Base-by-base conservation (phyloP, 352 stramenopile genomes). In the Discostella stelligera region DNA sequence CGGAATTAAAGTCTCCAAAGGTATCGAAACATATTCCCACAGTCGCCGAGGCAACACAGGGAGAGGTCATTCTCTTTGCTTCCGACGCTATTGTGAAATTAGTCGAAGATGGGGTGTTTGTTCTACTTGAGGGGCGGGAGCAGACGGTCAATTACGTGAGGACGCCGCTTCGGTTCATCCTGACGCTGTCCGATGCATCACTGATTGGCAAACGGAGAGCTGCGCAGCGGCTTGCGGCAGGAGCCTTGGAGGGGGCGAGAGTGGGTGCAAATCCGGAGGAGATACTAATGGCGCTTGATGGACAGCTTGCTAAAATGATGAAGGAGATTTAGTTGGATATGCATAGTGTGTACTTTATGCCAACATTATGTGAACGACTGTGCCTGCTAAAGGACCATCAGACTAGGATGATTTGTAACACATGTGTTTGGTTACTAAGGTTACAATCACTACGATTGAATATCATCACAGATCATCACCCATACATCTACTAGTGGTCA, bases 1-100 rank as follows among this genome's bases (percentile, higher is more conserved):
- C 89, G 0, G 62, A 74, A 59, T 73, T 94, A 21, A 94, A 93
- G 71, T 54, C n/a, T 9, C 79, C 83, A 1, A 84, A 85, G 32
- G 85, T 92, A 10, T 83, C 74, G 3, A 89, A 92, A 46, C 89
- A 91, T 64, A 94, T 94, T 66, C 89, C 89, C 8, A 94, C 88
- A 16, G 88, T 91, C 7, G 86, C 88, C 0, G 70, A 88, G 62
- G 46, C 81, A 11, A 90, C 85, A 14, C 80, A 91, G 69, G 83
- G 87, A 18, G 86, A 93, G 68, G 89, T 94, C 0, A 85, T 94
- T 53, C 60, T 83, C 10, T 93, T 94, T 71, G 86, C 86, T 32
- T 79, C 84, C 11, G 39, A 83, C 13, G 85, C 86, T 2, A 77
- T 92, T 10, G 54, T 84, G 61, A 77, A 74, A 25, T 87, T 94